Base-by-base conservation (phyloP, 2,329 filamentous ascomycete genomes). In the Neoscytalidium dimidiatum region DNA sequence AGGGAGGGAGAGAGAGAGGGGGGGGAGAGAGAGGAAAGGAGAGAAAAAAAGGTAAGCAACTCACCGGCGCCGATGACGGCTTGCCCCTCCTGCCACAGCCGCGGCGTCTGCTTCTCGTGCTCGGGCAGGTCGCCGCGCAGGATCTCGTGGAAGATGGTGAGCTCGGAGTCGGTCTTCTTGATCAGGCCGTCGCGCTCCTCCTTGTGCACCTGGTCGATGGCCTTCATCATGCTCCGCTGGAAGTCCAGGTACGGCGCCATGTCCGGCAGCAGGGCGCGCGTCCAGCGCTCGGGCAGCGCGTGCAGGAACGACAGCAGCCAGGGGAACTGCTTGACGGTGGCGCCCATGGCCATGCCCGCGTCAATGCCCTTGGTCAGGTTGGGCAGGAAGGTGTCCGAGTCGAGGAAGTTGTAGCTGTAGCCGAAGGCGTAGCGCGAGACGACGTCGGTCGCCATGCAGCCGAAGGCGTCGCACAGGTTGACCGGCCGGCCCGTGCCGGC, bases 341-440 rank as follows among this genome's bases (percentile, higher is more conserved):
- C 62, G 11, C 62, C 53, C 17, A 68, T 62, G 5, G 58, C 52
- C 66, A 67, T 68, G 31, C 62, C 62, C 4, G 31, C 38, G 29
- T 71, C 68, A 60, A 71, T 70, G 26, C 51, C 68, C 44, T 67
- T 66, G 21, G 68, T 66, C 62, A 71, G 71, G 13, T 70, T 67
- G 6, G 66, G 49, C 33, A 53, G 66, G n/a, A 64, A 64, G n/a
- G 31, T 13, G n/a, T 60, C 44, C 1, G 33, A 38, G 31, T 70
- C 68, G 11, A 73, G 62, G 41, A 72, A 66, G 4, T 67, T 64
- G 49, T 68, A 69, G 13, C 53, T 38, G 17, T 56, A 53, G 11
- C 71, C 71, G 49, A 72, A 72, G 3, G 68, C 67, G 41, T 70
- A 69, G 46, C 67, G 62, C 7, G 67, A 68, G 11, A 73, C 67